A percentile compares a stretch with the other conserved stretches of the same genome.
Conservation (phyloP, 495 filamentous ascomycete genomes). For the Penicillium cosmopolitanum region DNA sequence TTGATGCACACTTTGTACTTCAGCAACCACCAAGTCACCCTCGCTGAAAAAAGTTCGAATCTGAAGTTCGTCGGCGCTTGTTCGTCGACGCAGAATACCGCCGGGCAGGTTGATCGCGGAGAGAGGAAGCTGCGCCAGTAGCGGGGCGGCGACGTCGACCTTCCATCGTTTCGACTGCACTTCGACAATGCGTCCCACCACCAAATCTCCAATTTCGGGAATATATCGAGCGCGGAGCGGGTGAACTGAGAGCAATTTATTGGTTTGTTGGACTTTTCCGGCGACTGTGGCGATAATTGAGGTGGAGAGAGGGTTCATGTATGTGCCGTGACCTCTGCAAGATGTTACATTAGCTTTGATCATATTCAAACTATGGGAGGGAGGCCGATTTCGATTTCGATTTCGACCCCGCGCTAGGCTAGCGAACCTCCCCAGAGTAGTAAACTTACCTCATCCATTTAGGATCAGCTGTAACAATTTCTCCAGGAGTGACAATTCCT, state of each 20-base stretch:
- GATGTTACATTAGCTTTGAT: conserved; percentile 15
- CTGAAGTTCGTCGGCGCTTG: conserved; percentile 91
- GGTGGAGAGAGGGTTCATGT: conserved; percentile 58
- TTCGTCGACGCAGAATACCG: conserved; percentile 86
- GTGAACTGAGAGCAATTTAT: conserved; percentile 90
- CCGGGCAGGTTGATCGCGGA: conserved; percentile 92
- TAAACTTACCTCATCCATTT: conserved; percentile 89
- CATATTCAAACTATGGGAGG: neutral
- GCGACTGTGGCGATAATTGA: conserved; percentile 85
- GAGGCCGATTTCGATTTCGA: neutral
- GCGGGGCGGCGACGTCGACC: conserved; percentile 84
- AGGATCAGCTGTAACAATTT: conserved; percentile 83
- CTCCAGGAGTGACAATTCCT: conserved; percentile 83
- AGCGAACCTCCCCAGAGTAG: neutral
- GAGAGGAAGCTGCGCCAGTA: conserved; percentile 81
- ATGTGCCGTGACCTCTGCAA: conserved; percentile 80
- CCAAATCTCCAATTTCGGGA: conserved; percentile 93
- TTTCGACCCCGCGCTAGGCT: neutral
- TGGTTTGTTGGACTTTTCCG: conserved; percentile 85
- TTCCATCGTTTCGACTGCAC: conserved; percentile 91
- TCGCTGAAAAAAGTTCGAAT: conserved; percentile 92
- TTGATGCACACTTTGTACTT: conserved; percentile 80
- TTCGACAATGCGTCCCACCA: conserved; percentile 90
- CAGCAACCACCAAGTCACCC: conserved; percentile 86
- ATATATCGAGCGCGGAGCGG: conserved; percentile 92